Percentiles rank a stretch among this genome's conserved stretches.
These are phyloP conservation scores for Austroboletus eburneus DNA, from an alignment of 768 basidiomycete genomes.

Conservation along the genomic window DNA sequence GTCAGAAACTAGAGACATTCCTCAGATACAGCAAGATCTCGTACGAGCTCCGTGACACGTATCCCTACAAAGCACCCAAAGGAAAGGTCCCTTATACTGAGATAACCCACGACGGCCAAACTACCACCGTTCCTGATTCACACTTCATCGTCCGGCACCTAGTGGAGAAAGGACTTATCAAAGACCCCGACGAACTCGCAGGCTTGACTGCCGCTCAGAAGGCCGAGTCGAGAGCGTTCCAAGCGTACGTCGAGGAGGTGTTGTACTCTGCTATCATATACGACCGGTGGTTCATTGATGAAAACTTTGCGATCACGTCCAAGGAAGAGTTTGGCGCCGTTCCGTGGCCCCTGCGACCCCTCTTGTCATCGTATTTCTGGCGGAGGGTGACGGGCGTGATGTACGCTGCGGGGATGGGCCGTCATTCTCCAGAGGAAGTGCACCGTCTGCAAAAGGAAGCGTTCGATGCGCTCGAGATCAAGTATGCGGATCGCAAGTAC, in stretches of 20 bases:
- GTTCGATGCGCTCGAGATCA: conserved; percentile 28
- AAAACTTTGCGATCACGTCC: conserved; percentile 19
- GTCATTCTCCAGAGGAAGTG: conserved; percentile 32
- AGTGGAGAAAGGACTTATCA: conserved; percentile 20
- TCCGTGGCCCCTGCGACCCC: conserved; percentile 18
- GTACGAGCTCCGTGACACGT: conserved; percentile 25
- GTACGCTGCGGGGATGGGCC: conserved; percentile 25
- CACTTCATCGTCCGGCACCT: conserved; percentile 33
- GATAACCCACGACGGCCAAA: conserved; percentile 23
- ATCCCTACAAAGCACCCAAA: conserved; percentile 28
- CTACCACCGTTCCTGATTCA: conserved; percentile 25
- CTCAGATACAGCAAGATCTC: conserved; percentile 24
- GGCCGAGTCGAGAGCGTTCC: conserved; percentile 34
- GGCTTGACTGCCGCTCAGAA: conserved; percentile 24
- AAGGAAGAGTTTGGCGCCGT: conserved; percentile 12
- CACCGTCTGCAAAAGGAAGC: conserved; percentile 28
- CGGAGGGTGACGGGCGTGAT: conserved; percentile 16
- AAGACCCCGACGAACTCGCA: conserved; percentile 27
- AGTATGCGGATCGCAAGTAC: conserved; percentile 21
- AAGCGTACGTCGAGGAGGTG: conserved; percentile 30
- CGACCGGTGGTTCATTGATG: conserved; percentile 29
- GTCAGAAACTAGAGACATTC: conserved; percentile 33
- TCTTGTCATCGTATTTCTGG: conserved; percentile 22
- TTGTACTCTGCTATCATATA: conserved; percentile 27
- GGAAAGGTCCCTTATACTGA: conserved; percentile 32